Base-by-base conservation (phyloP, 23 red algal species). In the Pyropia yezoensis region DNA sequence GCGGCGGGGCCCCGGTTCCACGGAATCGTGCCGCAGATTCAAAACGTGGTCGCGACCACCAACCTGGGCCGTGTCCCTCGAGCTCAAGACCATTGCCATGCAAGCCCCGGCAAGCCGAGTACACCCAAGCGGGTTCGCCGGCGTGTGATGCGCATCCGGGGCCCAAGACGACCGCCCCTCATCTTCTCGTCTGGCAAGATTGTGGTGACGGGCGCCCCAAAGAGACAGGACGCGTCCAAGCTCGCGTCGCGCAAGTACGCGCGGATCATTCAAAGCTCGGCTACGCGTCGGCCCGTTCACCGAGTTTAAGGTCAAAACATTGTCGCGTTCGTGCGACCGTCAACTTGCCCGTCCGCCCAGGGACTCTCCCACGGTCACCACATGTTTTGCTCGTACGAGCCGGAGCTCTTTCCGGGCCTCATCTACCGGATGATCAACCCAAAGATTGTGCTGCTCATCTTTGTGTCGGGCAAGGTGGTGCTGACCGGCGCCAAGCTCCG, bases 291-390 rank as follows among this genome's bases (percentile, higher is more conserved):
- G 86, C 80, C 25, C 91, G 91, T 90, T 98, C 71, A 81, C 83
- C 52, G 94, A 98, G 58, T 98, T 98, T 61, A 89, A 72, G 18
- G 79, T 98, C 94, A 98, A 52, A 98, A 98, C 71, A 82, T 98
- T 39, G 94, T 98, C 21, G 94, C 86, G 33, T 91, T n/a, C 81
- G 65, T 80, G 77, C 59, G 94, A 90, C 32, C n/a, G 94, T 98
- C 26, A 65, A 69, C 52, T 98, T 98, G 66, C 94, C 94, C 22
- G 79, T 98, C 20, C 86, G 94, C n/a, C 75, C 91, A 98, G 67
- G 85, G 75, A 23, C 68, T 98, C 30, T 76, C 82, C 27, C 82
- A 88, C 50, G 94, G 80, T 3, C 94, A 98, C 59, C 82, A 73
- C 30, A 74, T 88, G 52, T 98, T 90, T 71, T 89, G 84, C 69